Conservation (phyloP, 2,329 filamentous ascomycete species). For the Talaromyces sp. region DNA sequence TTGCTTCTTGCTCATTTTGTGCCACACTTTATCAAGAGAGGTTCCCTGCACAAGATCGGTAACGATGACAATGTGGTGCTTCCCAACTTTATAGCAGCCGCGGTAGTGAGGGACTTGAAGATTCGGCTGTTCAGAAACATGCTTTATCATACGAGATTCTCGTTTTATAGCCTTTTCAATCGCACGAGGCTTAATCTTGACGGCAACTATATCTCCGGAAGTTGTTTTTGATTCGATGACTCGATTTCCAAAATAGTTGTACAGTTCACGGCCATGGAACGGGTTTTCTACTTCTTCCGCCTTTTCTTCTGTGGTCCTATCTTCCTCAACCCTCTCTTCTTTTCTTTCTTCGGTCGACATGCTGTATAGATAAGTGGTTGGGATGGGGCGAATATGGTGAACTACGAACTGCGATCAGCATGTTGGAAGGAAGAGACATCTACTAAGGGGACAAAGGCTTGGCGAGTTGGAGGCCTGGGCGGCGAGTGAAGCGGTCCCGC, state of each 20-base stretch:
- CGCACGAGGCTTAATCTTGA: background rate
- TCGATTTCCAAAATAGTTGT: conserved; percentile 5
- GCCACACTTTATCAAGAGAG: conserved; percentile 12
- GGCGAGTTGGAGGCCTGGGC: too few species aligned
- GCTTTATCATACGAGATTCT: background rate
- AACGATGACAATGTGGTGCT: background rate
- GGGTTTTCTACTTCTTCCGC: background rate
- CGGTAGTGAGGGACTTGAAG: background rate
- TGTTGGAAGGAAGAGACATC: too few species aligned
- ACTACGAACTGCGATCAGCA: background rate
- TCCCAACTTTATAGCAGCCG: background rate
- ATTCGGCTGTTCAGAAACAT: background rate
- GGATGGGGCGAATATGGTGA: background rate
- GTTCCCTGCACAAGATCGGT: conserved; percentile 12
- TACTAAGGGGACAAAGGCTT: too few species aligned
- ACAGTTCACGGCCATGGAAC: conserved; percentile 8
- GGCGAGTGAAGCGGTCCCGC: too few species aligned
- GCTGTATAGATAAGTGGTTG: background rate
- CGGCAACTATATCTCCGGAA: background rate
- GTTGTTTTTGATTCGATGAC: conserved; percentile 8
- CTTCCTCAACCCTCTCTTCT: background rate
- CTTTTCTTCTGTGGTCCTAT: background rate
- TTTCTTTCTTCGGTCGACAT: background rate
- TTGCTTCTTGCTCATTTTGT: conserved; percentile 7
- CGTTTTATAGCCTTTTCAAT: background rate